Base-by-base conservation (phyloP, 225 moss, liverwort and hornwort genomes). In the Anthoceros angustus region DNA sequence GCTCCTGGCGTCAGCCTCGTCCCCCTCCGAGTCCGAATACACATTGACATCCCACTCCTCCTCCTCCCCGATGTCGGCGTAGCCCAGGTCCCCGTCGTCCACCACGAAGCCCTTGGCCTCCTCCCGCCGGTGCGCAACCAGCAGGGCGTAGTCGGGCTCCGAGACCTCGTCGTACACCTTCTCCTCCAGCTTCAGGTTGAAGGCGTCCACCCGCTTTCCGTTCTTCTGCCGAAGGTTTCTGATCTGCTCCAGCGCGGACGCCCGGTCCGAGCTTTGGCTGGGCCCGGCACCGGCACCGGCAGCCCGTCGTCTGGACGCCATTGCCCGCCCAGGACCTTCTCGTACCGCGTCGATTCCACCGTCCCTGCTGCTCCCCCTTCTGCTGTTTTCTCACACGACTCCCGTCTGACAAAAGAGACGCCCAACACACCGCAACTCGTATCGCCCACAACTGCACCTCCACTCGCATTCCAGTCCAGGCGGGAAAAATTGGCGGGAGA, bases 51-150 rank as follows among this genome's bases (percentile, higher is more conserved):
- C 85, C 88, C 88, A 95, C 61, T 89, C 92, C 43, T 89, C 92
- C 62, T 88, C 86, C 62, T 86, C 89, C 41, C 82, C 93, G 12
- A 82, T 38, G 66, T 86, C 98, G 43, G 88, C 79, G 16, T 98
- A 98, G 46, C 98, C 98, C 39, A 98, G 66, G 38, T 92, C 98
- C 55, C 92, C 98, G 65, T 98, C 98, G 16, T 89, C 98, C 25
- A 98, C 89, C 24, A 98, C 98, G 63, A 98, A 98, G 69, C 84
- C 84, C 62, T 81, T 88, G 2, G 87, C 84, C 70, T 92, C 90
- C 72, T 86, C 86, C 21, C 89, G 77, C 62, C 92, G 79, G 67
- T 87, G 89, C 0, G 80, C 78, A n/a, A 98, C 78, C 49, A 89
- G 86, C 18, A 87, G 78, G 63, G 84, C 84, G 62, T 92, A 98